Evolutionary conservation across 805 yeast species (phyloP).

Genomic region (Candida schatavii): DNA sequence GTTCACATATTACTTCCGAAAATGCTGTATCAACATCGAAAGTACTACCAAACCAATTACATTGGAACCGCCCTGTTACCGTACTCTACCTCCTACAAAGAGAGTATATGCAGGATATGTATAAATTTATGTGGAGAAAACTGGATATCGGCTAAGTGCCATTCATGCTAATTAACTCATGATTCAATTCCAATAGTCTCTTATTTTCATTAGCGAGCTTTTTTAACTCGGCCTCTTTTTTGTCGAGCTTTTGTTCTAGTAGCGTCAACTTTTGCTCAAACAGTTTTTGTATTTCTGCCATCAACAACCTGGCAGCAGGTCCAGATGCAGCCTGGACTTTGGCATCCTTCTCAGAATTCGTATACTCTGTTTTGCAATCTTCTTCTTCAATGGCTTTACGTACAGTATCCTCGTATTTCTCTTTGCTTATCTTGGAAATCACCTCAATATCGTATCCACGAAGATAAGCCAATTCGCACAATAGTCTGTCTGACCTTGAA

Average conservation of each 20-base stretch:
- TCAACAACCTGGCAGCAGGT: neutral
- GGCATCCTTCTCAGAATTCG: neutral
- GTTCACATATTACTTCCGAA: too few relatives aligned
- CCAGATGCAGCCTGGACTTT: neutral
- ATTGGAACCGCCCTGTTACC: too few relatives aligned
- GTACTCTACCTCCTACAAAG: too few relatives aligned
- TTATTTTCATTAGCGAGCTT: conserved; percentile 23
- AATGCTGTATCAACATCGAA: too few relatives aligned
- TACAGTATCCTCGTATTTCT: conserved; percentile 15
- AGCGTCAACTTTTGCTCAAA: conserved; percentile 1
- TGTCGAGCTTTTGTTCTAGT: conserved; percentile 4
- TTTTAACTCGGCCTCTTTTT: conserved; percentile 9
- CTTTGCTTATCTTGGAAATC: conserved; percentile 19
- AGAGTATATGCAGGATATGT: too few relatives aligned
- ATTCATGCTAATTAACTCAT: conserved; percentile 16
- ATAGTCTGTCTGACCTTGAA: conserved; percentile 12
- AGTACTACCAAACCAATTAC: too few relatives aligned
- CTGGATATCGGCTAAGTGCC: neutral
- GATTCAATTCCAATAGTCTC: conserved; percentile 29
- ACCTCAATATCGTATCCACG: conserved; percentile 21
- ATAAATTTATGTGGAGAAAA: too few relatives aligned
- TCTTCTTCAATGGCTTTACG: conserved; percentile 1
- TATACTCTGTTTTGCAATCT: neutral
- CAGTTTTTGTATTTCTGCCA: conserved; percentile 5
- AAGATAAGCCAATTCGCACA: conserved; percentile 21